Percentiles rank a stretch among this genome's conserved stretches.
phyloP scores from a whole-genome alignment of 345 rosid species.

The Salix udensis region DNA sequence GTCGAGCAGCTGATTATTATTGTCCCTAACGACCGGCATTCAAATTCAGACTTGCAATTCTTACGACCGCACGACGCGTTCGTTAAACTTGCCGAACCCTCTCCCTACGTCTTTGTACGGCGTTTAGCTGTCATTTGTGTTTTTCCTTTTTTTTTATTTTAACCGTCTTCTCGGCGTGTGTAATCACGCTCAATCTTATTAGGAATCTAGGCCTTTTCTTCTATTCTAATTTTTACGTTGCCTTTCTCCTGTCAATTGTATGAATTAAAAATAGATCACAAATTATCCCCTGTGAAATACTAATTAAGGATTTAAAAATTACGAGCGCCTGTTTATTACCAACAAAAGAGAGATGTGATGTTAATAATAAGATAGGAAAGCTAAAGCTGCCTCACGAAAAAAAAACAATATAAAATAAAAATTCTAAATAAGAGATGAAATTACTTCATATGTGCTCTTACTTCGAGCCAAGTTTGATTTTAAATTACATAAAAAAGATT shows the following conservation, averaged over 20 bases:
- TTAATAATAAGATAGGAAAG: not conserved
- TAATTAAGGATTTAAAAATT: not conserved
- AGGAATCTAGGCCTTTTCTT: not conserved
- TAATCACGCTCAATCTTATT: not conserved
- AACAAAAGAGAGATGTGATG: too few species aligned
- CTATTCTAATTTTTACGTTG: not conserved
- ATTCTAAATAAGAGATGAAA: not conserved
- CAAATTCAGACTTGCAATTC: slow-evolving; percentile 2
- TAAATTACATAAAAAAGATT: too few species aligned
- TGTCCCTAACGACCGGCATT: slow-evolving; percentile 18
- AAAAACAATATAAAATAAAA: not conserved
- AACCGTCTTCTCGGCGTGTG: not conserved
- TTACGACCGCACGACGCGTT: slow-evolving; percentile 21
- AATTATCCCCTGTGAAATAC: not conserved
- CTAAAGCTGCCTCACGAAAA: not conserved
- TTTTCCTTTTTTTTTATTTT: not conserved
- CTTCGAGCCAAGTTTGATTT: too few species aligned
- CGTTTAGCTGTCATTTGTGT: slow-evolving; percentile 2
- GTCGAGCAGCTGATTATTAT: not conserved
- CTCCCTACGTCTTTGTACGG: slow-evolving; percentile 2
- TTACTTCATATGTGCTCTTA: too few species aligned
- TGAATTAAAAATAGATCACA: not conserved
- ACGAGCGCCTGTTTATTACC: not conserved
- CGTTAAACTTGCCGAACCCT: slow-evolving; percentile 21
- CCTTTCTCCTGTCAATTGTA: not conserved